Evolutionary conservation across 2,329 filamentous ascomycete genomes (phyloP).

Genomic region (Ilyonectria destructans): DNA sequence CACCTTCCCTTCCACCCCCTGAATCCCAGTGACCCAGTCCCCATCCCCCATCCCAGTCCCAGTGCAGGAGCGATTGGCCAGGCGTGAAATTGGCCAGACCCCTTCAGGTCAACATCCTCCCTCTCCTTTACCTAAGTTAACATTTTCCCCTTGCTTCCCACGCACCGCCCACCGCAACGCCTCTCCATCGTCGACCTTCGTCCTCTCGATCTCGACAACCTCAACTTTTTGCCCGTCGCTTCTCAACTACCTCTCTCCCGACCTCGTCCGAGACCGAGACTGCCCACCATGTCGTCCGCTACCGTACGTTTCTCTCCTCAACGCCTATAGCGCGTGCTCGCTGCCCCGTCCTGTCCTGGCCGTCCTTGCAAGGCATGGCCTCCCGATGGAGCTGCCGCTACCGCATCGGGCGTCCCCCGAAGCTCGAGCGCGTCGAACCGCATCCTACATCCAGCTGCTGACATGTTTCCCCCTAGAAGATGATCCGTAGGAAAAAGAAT

Average conservation of each 20-base stretch:
- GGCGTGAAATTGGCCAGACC: slow-evolving; percentile 53
- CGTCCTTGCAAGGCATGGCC: slow-evolving; percentile 28
- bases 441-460: slow-evolving; percentile 45
- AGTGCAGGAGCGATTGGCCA: slow-evolving; percentile 53
- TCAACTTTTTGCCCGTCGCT: slow-evolving; percentile 41
- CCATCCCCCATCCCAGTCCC: slow-evolving; percentile 23
- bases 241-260: slow-evolving; percentile 37
- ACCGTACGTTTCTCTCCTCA: slow-evolving; percentile 50
- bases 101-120: slow-evolving; percentile 50
- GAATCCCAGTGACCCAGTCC: slow-evolving; percentile 39
- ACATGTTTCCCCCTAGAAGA: slow-evolving; percentile 73
- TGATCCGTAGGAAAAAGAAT: slow-evolving; percentile 99
- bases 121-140: slow-evolving; percentile 47
- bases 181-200: slow-evolving; percentile 29
- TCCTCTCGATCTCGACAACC: slow-evolving; percentile 42
- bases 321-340: slow-evolving; percentile 23
- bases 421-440: slow-evolving; percentile 37
- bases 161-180: slow-evolving; percentile 50
- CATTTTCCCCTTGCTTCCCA: slow-evolving; percentile 53
- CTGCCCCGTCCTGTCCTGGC: slow-evolving; percentile 36
- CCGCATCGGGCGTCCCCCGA: slow-evolving; percentile 34
- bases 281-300: slow-evolving; percentile 53
- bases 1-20: slow-evolving; percentile 46
- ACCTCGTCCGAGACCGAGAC: slow-evolving; percentile 32
- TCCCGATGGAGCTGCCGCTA: slow-evolving; percentile 45